Evolutionary conservation across 2,329 filamentous ascomycete genomes (phyloP), one percentile per base, ranked within the genome.

Genomic region (Pyrenophora teres): DNA sequence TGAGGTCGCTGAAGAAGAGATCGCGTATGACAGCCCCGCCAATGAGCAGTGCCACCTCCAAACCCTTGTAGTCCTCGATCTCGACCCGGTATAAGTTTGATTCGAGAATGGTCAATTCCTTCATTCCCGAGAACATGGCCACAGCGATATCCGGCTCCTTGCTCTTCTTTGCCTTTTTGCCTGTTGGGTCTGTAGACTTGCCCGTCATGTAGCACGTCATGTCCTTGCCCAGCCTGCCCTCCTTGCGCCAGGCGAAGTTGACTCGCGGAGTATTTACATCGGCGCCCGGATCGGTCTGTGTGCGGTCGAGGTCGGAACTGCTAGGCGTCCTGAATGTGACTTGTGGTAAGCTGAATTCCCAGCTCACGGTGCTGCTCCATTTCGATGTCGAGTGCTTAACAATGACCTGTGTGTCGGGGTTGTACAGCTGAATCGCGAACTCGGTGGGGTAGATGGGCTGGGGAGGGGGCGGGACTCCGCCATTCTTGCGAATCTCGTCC

Each of bases 121-220:
- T 87, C 21, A 87, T 80, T 15, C 83, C 82, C 60, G 70, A 69
- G 79, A 92, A 96, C 64, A 97, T 83, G 2, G 91, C 92, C n/a
- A 97, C 82, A 0, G 92, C 92, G 62, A 97, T 97, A 74, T 97
- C 94, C 0, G 94, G 93, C 71, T 99, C 94, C 70, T 90, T 93
- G 77, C 81, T 89, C 60, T 71, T 72, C 78, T 90, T 86, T 2
- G 67, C 68, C 60, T 80, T 90, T 74, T 87, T 90, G 18, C 83
- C 85, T 25, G 83, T 84, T 3, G 77, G 70, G 43, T 83, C 81
- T 0, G 88, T 83, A 10, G 85, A 88, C 70, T 87, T 89, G 13
- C 93, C 92, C 0, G 87, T 89, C 76, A 96, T 81, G 73, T 88
- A 92, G 74, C 92, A 97, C 1, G 89, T 91, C 79, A 96, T 85